Evolutionary conservation across 768 basidiomycete genomes (phyloP).

Genomic region (Mycena latifolia): DNA sequence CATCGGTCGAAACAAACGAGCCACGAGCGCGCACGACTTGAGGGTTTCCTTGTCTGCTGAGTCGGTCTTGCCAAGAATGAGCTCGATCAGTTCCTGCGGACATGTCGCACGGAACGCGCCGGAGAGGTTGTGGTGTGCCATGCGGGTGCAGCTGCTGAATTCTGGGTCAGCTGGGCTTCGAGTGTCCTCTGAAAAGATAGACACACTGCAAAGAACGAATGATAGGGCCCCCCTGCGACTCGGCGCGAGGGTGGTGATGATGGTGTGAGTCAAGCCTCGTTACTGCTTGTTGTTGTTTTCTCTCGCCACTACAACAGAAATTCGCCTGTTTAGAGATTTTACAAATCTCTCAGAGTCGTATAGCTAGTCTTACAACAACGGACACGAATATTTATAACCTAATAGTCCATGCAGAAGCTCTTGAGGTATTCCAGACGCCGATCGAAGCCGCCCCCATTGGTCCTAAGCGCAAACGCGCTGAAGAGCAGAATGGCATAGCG

Average conservation of each 20-base stretch:
- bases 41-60: constrained; percentile 13
- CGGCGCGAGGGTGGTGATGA: not conserved
- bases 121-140: not conserved
- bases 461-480: no score
- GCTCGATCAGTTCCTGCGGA: constrained; percentile 1
- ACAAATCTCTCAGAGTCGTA: no score
- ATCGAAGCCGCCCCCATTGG: no score
- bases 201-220: constrained; percentile 12
- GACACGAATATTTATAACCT: no score
- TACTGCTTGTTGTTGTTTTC: not conserved
- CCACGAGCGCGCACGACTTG: constrained; percentile 20
- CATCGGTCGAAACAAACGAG: constrained; percentile 18
- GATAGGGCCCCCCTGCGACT: constrained; percentile 3
- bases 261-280: constrained; percentile 8
- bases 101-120: no score
- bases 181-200: constrained; percentile 12
- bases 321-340: no score
- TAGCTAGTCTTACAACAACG: no score
- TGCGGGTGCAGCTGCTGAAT: constrained; percentile 13
- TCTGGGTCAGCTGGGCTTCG: constrained; percentile 17
- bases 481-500: no score
- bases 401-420: no score
- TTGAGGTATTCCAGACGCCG: no score
- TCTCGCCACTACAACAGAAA: no score
- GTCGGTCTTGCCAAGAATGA: constrained; percentile 10